phyloP scores from a whole-genome alignment of 1,284 basidiomycete genomes.

The Takashimella tepidaria region DNA sequence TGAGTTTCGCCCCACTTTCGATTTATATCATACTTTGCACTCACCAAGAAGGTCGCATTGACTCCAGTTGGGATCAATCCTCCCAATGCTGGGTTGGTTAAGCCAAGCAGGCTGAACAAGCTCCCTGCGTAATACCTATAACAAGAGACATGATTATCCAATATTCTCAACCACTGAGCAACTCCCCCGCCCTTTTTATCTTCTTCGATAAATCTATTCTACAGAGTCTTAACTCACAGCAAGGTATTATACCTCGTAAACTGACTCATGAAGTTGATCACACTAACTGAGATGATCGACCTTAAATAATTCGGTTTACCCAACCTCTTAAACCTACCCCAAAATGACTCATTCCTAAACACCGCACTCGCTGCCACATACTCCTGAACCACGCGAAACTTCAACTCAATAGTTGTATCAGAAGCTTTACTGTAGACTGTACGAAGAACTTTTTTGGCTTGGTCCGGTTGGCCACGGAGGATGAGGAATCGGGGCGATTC shows the following conservation, averaged over 20 bases:
- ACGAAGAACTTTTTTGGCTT: slow-evolving; percentile 17
- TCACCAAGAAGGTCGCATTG: slow-evolving; percentile 41
- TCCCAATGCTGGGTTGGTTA: slow-evolving; percentile 38
- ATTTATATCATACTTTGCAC: background rate
- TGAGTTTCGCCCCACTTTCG: too few species aligned
- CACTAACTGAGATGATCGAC: slow-evolving; percentile 4
- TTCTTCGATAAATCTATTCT: too few species aligned
- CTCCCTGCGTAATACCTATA: slow-evolving; percentile 38
- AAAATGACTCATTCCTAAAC: background rate
- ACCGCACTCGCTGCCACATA: slow-evolving; percentile 12
- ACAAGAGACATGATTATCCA: background rate
- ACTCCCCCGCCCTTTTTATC: too few species aligned
- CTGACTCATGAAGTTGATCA: slow-evolving; percentile 10
- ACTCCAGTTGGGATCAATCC: slow-evolving; percentile 39
- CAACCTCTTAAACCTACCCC: background rate
- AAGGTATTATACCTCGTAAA: slow-evolving; percentile 35
- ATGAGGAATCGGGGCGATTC: slow-evolving; percentile 31
- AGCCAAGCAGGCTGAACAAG: slow-evolving; percentile 38
- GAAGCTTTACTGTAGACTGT: slow-evolving; percentile 26
- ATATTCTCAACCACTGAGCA: too few species aligned
- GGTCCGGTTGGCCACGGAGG: slow-evolving; percentile 14
- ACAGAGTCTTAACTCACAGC: slow-evolving; percentile 9
- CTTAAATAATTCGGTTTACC: slow-evolving; percentile 18
- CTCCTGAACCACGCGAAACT: slow-evolving; percentile 23
- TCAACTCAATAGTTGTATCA: slow-evolving; percentile 21